Evolutionary conservation across 1,284 basidiomycete genomes (phyloP).

Genomic region (Meira nashicola): DNA sequence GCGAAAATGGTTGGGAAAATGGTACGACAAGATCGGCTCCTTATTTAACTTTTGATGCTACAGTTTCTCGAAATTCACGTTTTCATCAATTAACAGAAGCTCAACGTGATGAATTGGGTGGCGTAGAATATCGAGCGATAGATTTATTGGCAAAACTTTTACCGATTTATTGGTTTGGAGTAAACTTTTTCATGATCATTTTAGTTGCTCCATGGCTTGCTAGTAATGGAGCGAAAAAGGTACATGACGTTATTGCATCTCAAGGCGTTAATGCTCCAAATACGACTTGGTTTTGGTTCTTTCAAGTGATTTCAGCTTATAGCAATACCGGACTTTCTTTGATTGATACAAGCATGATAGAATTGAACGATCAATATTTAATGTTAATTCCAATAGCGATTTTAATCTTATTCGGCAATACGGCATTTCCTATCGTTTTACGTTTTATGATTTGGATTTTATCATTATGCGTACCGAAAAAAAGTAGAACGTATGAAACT

Average conservation of each 20-base stretch:
- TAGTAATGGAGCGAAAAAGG: slow-evolving; percentile 31
- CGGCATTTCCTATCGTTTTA: slow-evolving; percentile 60
- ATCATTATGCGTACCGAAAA: slow-evolving; percentile 62
- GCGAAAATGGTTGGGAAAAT: slow-evolving; percentile 13
- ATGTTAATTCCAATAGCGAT: slow-evolving; percentile 64
- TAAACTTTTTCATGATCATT: slow-evolving; percentile 27
- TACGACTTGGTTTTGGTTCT: slow-evolving; percentile 69
- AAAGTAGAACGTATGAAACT: slow-evolving; percentile 69
- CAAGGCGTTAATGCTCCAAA: slow-evolving; percentile 52
- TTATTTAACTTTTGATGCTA: slow-evolving; percentile 74
- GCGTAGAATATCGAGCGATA: slow-evolving; percentile 87
- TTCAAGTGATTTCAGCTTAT: slow-evolving; percentile 79
- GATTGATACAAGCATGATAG: slow-evolving; percentile 77
- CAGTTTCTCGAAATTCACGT: slow-evolving; percentile 67
- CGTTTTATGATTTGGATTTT: slow-evolving; percentile 62
- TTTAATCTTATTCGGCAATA: slow-evolving; percentile 83
- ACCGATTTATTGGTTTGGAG: slow-evolving; percentile 30
- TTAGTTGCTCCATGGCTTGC: slow-evolving; percentile 46
- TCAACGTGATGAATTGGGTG: slow-evolving; percentile 84
- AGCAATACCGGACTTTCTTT: slow-evolving; percentile 84
- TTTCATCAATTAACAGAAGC: slow-evolving; percentile 75
- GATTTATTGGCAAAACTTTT: slow-evolving; percentile 62
- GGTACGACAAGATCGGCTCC: slow-evolving; percentile 57
- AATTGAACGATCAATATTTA: slow-evolving; percentile 78
- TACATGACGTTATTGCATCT: slow-evolving; percentile 33